Conservation (phyloP, 495 filamentous ascomycete species). For the Delitschia confertaspora region DNA sequence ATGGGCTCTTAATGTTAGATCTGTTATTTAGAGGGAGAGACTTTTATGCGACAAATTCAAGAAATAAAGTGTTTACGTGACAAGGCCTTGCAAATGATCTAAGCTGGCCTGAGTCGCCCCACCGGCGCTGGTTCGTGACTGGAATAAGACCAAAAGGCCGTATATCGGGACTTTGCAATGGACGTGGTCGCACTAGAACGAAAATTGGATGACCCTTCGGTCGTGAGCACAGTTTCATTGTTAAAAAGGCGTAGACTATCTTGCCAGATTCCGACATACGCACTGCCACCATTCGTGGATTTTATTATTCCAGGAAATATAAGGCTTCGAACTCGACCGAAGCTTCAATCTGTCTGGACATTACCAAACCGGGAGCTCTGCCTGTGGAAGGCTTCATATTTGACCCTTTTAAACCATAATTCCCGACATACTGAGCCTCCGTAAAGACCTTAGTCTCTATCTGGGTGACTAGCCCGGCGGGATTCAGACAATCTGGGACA, state of each 20-base stretch:
- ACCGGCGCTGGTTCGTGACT: background rate
- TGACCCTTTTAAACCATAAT: background rate
- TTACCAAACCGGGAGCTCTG: background rate
- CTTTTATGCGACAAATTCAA: constrained; percentile 1
- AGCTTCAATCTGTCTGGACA: background rate
- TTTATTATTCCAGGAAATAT: constrained; percentile 2
- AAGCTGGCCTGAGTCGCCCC: background rate
- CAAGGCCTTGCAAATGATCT: constrained; percentile 10
- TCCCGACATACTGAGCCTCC: background rate
- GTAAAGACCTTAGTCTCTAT: background rate
- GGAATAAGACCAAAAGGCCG: background rate
- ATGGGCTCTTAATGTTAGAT: constrained; percentile 3
- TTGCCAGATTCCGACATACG: constrained; percentile 2
- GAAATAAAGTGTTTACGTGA: constrained; percentile 5
- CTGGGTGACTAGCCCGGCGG: too few relatives aligned
- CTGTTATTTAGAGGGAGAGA: constrained; percentile 1
- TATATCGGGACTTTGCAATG: background rate
- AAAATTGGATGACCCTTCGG: background rate
- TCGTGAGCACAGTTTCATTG: constrained; percentile 1
- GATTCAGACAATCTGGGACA: too few relatives aligned
- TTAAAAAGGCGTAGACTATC: background rate
- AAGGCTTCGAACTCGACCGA: background rate
- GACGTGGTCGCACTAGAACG: background rate
- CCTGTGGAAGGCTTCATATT: background rate
- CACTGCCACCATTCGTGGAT: constrained; percentile 5